A percentile compares a stretch with the other conserved stretches of the same genome.
Evolutionary conservation across 108 stramenopile species (phyloP).

Genomic region (Seminavis robusta): DNA sequence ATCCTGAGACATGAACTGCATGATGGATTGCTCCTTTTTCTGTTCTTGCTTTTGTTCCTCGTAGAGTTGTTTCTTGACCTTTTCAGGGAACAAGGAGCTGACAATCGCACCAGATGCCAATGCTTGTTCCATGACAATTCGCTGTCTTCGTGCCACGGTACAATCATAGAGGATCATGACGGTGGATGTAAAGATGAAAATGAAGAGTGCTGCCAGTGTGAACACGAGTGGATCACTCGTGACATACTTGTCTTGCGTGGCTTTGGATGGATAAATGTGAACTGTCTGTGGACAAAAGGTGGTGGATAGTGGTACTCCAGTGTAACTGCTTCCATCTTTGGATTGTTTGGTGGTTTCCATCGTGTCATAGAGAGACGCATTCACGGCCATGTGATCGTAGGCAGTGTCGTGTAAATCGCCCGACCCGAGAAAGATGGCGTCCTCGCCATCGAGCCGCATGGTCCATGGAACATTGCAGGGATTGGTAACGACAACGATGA

Average conservation of each 20-base stretch:
- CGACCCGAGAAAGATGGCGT: slow-evolving; percentile 6
- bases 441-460: slow-evolving; percentile 27
- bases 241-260: slow-evolving; percentile 3
- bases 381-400: slow-evolving; percentile 7
- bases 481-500: slow-evolving; percentile 1
- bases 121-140: background rate
- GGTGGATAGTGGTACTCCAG: no score
- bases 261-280: slow-evolving; percentile 6
- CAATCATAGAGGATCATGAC: slow-evolving; percentile 7
- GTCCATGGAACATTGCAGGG: slow-evolving; percentile 20
- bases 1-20: no score
- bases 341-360: no score
- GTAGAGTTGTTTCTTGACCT: background rate
- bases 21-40: no score
- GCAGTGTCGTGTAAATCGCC: slow-evolving; percentile 11
- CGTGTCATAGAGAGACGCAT: no score
- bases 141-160: slow-evolving; percentile 1
- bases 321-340: no score
- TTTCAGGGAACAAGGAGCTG: slow-evolving; percentile 2
- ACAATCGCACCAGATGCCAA: slow-evolving; percentile 2
- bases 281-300: slow-evolving; percentile 1
- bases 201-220: background rate
- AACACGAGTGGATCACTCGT: slow-evolving; percentile 2
- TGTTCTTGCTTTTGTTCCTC: background rate
- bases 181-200: slow-evolving; percentile 4